Percentiles rank a stretch among this genome's conserved stretches.
phyloP scores from a whole-genome alignment of 768 basidiomycete genomes.

The Termitomyces sp. region DNA sequence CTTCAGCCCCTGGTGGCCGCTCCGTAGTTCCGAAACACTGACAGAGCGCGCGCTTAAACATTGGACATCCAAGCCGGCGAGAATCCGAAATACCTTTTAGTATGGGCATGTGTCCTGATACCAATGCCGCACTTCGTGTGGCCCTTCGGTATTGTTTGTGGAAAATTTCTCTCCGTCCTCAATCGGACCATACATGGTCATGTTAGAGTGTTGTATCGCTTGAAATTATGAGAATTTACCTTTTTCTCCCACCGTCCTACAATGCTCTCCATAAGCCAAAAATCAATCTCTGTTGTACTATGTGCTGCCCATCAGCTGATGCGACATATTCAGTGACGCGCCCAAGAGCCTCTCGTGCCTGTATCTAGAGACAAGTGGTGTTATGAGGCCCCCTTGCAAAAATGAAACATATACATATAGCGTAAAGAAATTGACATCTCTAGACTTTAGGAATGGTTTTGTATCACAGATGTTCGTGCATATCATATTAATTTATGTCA shows the following conservation, averaged over 20 bases:
- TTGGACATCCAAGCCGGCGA: background rate
- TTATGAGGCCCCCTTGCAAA: background rate
- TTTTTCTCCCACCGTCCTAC: background rate
- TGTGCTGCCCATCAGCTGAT: background rate
- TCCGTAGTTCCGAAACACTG: constrained; percentile 2
- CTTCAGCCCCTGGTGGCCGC: background rate
- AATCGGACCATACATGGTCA: background rate
- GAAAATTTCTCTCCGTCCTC: background rate
- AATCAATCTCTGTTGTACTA: background rate
- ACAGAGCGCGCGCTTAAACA: background rate
- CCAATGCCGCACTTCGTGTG: constrained; percentile 7
- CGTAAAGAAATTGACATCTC: background rate
- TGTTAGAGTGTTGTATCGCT: too few species aligned
- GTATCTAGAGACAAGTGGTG: background rate
- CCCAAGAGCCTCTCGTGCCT: background rate
- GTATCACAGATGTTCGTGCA: background rate
- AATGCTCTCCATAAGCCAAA: too few species aligned
- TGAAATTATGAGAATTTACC: background rate
- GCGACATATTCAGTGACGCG: background rate
- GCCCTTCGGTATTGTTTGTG: background rate
- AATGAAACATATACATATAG: background rate
- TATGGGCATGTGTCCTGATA: background rate
- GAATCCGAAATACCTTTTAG: background rate
- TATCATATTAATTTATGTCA: background rate
- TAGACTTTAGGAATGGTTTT: constrained; percentile 3